A percentile compares a stretch with the other conserved stretches of the same genome.
Evolutionary conservation across 1,139 yeast species (phyloP).

Genomic region (Yamadazyma friedrichii): DNA sequence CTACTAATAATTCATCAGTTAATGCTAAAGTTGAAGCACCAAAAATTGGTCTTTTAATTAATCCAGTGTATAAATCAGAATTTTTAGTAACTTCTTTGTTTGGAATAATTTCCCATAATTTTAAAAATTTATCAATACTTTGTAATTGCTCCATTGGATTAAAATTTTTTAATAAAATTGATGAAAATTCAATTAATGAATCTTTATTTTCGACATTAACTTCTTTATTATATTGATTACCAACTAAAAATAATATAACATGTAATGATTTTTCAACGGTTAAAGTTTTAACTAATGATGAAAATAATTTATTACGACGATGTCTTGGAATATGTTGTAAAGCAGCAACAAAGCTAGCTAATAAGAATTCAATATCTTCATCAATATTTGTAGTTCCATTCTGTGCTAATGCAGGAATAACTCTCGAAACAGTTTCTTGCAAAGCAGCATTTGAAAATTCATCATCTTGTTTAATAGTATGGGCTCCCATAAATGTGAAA

Average conservation of each 20-base stretch:
- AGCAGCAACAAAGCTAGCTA: conserved; percentile 89
- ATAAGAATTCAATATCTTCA: conserved; percentile 63
- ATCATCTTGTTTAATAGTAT: conserved; percentile 93
- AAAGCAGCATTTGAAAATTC: conserved; percentile 91
- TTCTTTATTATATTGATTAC: conserved; percentile 66
- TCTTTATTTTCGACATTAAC: conserved; percentile 62
- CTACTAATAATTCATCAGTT: conserved; percentile 46
- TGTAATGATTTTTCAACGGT: conserved; percentile 71
- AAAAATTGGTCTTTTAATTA: conserved; percentile 59
- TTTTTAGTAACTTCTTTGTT: conserved; percentile 33
- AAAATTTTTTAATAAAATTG: conserved; percentile 67
- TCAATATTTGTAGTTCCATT: conserved; percentile 36
- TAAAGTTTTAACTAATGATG: conserved; percentile 73
- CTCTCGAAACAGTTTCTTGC: conserved; percentile 86
- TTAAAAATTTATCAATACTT: conserved; percentile 56
- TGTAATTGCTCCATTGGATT: conserved; percentile 64
- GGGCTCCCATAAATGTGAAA: conserved; percentile 98
- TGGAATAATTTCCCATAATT: conserved; percentile 56
- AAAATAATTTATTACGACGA: conserved; percentile 82
- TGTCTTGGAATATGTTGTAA: conserved; percentile 95
- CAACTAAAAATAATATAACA: conserved; percentile 71
- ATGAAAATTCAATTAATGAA: conserved; percentile 69
- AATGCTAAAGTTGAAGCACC: conserved; percentile 59
- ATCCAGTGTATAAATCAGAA: conserved; percentile 33
- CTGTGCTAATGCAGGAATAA: conserved; percentile 83